Conservation (phyloP, 805 yeast species). For the Maudiozyma barnettii region DNA sequence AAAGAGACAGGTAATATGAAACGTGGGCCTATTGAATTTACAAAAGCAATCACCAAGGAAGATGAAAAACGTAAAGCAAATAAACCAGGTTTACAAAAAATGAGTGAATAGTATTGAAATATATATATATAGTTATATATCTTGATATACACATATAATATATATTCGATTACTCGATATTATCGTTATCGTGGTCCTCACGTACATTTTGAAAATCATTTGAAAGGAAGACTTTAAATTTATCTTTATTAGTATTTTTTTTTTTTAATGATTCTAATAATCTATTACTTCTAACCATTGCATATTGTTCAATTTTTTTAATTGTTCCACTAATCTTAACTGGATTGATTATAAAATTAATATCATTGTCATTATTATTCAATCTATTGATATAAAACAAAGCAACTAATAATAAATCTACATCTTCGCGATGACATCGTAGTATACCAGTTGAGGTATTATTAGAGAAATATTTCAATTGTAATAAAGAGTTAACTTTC, state of each 20-base stretch:
- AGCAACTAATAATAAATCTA: conserved; percentile 56
- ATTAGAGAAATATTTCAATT: conserved; percentile 70
- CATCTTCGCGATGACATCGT: conserved; percentile 60
- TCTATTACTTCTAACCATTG: conserved; percentile 38
- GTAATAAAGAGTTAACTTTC: conserved; percentile 45
- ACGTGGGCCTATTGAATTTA: conserved; percentile 41
- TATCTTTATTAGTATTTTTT: not conserved
- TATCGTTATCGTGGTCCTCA: not conserved
- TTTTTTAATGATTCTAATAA: conserved; percentile 12
- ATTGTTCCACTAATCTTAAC: conserved; percentile 79
- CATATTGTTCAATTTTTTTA: conserved; percentile 66
- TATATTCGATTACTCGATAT: not conserved
- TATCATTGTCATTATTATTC: conserved; percentile 37
- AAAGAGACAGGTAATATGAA: conserved; percentile 5
- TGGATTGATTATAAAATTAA: conserved; percentile 39
- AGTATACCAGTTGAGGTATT: conserved; percentile 78
- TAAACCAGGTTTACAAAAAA: conserved; percentile 2
- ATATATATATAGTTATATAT: not conserved
- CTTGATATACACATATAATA: no score
- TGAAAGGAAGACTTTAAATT: not conserved
- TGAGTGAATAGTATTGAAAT: not conserved
- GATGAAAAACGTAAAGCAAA: not conserved
- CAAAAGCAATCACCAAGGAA: conserved; percentile 15
- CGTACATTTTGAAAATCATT: conserved; percentile 9
- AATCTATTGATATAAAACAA: conserved; percentile 45